Evolutionary conservation across 192 early-diverging fungal species (phyloP).

Genomic region (Rhizophagus clarus): DNA sequence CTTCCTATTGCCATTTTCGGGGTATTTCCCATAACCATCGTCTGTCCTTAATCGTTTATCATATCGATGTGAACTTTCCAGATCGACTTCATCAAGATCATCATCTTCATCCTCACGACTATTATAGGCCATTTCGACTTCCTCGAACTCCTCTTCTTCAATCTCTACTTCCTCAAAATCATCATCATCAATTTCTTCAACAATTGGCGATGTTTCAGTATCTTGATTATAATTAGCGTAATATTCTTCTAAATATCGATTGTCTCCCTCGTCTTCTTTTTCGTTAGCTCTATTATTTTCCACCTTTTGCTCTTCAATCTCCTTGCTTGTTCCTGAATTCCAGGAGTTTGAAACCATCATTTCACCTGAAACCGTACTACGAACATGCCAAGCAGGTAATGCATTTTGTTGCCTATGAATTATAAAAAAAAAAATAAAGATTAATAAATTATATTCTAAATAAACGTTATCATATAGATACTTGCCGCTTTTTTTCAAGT

Average conservation of each 20-base stretch:
- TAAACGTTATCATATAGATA: not conserved
- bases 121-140: not conserved
- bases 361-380: conserved; percentile 68
- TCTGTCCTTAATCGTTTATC: conserved; percentile 10
- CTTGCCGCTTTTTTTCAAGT: conserved; percentile 59
- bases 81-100: conserved; percentile 4
- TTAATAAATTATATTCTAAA: not conserved
- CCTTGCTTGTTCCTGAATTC: conserved; percentile 41
- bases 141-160: not conserved
- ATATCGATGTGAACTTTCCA: conserved; percentile 7
- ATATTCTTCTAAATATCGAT: conserved; percentile 15
- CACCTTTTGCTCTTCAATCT: conserved; percentile 43
- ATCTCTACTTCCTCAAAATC: conserved; percentile 5
- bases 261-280: conserved; percentile 46
- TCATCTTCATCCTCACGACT: conserved; percentile 28
- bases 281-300: conserved; percentile 44
- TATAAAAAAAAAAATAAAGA: not conserved
- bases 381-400: conserved; percentile 78
- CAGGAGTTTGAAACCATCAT: conserved; percentile 40
- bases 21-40: not conserved
- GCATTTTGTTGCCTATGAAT: conserved; percentile 66
- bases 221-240: conserved; percentile 33
- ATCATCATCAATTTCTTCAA: conserved; percentile 36
- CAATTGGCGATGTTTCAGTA: conserved; percentile 26
- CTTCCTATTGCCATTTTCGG: not conserved